Evolutionary conservation across 345 rosid genomes (phyloP).

Genomic region (Acer negundo): DNA sequence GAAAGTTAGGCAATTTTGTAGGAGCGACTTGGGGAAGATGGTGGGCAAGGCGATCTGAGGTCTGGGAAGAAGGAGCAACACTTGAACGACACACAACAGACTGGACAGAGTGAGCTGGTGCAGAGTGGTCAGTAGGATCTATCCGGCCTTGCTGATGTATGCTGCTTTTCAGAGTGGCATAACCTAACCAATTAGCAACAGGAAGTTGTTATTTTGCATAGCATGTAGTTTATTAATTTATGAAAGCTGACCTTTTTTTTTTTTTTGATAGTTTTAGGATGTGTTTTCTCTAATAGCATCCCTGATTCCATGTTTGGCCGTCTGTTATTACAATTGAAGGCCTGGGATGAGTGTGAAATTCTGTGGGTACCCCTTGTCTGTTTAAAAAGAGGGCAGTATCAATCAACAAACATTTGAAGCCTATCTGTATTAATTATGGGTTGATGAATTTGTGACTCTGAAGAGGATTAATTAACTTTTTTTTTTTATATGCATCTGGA

Average conservation of each 20-base stretch:
- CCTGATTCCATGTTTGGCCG: conserved; percentile 10
- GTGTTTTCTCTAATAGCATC: conserved; percentile 22
- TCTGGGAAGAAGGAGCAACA: conserved; percentile 49
- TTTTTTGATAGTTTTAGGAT: conserved; percentile 29
- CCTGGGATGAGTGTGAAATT: conserved; percentile 24
- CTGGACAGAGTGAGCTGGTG: conserved; percentile 33
- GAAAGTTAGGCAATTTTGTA: conserved; percentile 32
- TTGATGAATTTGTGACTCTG: conserved; percentile 20
- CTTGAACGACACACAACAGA: conserved; percentile 38
- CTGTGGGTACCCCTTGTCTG: conserved; percentile 27
- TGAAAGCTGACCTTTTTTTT: conserved; percentile 29
- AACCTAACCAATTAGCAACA: conserved; percentile 51
- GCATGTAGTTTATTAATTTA: conserved; percentile 33
- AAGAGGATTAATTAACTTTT: conserved; percentile 18
- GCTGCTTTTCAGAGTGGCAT: conserved; percentile 27
- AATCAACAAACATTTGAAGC: conserved; percentile 3
- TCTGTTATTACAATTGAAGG: conserved; percentile 19
- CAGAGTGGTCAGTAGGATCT: conserved; percentile 38
- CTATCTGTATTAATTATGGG: conserved; percentile 16
- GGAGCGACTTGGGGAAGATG: conserved; percentile 74
- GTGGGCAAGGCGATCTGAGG: conserved; percentile 51
- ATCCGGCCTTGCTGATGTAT: conserved; percentile 9
- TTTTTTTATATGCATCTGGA: background rate
- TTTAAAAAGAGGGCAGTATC: conserved; percentile 26
- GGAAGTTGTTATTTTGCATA: conserved; percentile 37